Evolutionary conservation across 805 yeast genomes (phyloP), one percentile per base, ranked within the genome.

Genomic region (Metschnikowia continentalis): DNA sequence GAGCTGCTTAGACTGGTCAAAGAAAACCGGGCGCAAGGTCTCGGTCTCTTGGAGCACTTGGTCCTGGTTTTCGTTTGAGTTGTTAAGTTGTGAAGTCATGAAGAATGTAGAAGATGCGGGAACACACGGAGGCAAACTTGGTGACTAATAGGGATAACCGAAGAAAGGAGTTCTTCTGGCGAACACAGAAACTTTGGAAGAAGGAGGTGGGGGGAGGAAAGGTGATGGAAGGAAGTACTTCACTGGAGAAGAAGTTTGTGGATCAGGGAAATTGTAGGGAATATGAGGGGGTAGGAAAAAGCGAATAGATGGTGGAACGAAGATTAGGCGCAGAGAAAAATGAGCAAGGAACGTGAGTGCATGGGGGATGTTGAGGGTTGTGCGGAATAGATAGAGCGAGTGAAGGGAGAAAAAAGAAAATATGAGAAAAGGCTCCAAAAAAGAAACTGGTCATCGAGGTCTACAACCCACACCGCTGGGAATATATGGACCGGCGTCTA

Each of bases 1-100:
- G 35, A 61, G 54, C 45, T 51, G 50, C 20, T 58, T 35, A 7
- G 66, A 47, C 43, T 58, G 59, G 49, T 67, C 71, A 51, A 67
- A 66, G 50, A 67, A 69, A 42, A 68, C 71, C 39, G 62, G 67
- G 37, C 71, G 64, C 56, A 69, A 66, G 54, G 65, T 64, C 22
- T 64, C 67, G 10, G 60, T 48, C 37, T 61, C 68, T 50, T 60
- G 65, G 51, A 66, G 64, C 43, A 66, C 63, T 55, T 64, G 69
- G 50, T 67, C 69, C 48, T 65, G 62, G 51, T 66, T 65, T 19
- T 68, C 70, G 50, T 61, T 61, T 36, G 58, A 54, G 53, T 67
- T 66, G 54, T 67, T 64, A 42, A 67, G 60, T 47, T 66, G 70
- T 40, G 70, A 65, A 48, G 66, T 61, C 69, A 66, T 66, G 43